Evolutionary conservation across 192 early-diverging fungal genomes (phyloP), one percentile per base, ranked within the genome.

Genomic region (Umbelopsis vinacea): DNA sequence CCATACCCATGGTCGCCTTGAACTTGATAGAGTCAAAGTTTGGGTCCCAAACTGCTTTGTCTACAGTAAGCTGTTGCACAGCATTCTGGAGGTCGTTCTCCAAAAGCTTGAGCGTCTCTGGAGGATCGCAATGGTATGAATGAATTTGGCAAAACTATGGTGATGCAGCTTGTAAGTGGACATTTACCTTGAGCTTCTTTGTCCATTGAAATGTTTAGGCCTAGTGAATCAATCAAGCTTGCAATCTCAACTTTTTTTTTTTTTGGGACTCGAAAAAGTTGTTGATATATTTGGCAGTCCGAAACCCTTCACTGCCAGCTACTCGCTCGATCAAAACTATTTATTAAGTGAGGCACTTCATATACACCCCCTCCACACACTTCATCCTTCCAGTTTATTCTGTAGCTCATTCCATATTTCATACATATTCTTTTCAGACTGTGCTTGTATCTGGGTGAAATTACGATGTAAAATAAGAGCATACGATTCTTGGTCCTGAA

Each of bases 11-110:
- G 19, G 43, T 78, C 22, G 53, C 38, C 37, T 74, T 53, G 40
- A 78, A 74, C 52, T 48, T 46, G 12, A 52, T 50, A n/a, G 55
- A 29, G 38, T 78, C 69, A 69, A 78, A 78, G 21, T 35, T 55
- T 17, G 57, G 57, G 26, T 63, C 33, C 29, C 33, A 19, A 38
- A 63, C 57, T n/a, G 57, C 26, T 37, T 35, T 63, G 33, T 63
- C 57, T 12, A 37, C 19, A 5, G 33, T 17, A 29, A 63, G 17
- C 7, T 63, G 57, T 19, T 63, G 29, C 33, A 63, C 35, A 29
- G 35, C 57, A 38, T 63, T 63, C 11, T 63, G 57, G 19, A 63
- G 57, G 17, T 63, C 57, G 1, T 9, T 63, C 15, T 63, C 57
- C 19, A 63, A 37, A 33, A 29, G 24, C 33, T 63, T 63, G 29